Evolutionary conservation across 2,329 filamentous ascomycete genomes (phyloP).

Genomic region (Balansia obtecta): DNA sequence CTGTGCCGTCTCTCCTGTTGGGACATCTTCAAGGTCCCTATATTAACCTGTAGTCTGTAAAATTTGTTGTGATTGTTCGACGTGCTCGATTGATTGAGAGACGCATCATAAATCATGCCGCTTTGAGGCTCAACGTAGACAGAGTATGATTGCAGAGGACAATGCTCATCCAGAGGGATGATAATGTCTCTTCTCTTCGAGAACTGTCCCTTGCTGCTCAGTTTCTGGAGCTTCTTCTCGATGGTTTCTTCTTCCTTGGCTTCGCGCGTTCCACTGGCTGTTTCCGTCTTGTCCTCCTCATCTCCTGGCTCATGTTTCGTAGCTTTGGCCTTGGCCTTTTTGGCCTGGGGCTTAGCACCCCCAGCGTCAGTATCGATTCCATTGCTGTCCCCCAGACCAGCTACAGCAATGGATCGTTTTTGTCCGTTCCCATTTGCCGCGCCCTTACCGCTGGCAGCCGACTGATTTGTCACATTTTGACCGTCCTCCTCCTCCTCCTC

Average conservation of each 20-base stretch:
- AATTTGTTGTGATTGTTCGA: constrained; percentile 71
- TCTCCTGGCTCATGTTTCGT: constrained; percentile 22
- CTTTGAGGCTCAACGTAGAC: constrained; percentile 53
- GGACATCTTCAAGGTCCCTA: neutral
- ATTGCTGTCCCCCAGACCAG: constrained; percentile 11
- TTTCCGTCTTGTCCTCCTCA: constrained; percentile 25
- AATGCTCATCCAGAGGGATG: constrained; percentile 39
- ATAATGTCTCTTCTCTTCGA: constrained; percentile 31
- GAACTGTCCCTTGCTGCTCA: constrained; percentile 32
- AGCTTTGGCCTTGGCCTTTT: constrained; percentile 16
- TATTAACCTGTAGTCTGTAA: constrained; percentile 55
- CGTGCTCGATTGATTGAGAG: constrained; percentile 66
- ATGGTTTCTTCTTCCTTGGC: constrained; percentile 19
- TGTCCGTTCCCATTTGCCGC: constrained; percentile 13
- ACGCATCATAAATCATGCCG: constrained; percentile 64
- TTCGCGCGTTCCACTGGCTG: constrained; percentile 13
- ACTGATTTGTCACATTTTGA: neutral
- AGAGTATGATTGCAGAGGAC: constrained; percentile 22
- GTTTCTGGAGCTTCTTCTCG: constrained; percentile 17
- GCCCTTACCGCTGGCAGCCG: constrained; percentile 8
- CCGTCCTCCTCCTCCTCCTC: constrained; percentile 4
- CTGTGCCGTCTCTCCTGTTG: neutral
- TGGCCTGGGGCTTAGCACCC: constrained; percentile 13
- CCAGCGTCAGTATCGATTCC: constrained; percentile 11
- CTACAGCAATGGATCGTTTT: constrained; percentile 15